Evolutionary conservation across 176 grass and related monocot species (phyloP).

Genomic region (Triticum timopheevii): DNA sequence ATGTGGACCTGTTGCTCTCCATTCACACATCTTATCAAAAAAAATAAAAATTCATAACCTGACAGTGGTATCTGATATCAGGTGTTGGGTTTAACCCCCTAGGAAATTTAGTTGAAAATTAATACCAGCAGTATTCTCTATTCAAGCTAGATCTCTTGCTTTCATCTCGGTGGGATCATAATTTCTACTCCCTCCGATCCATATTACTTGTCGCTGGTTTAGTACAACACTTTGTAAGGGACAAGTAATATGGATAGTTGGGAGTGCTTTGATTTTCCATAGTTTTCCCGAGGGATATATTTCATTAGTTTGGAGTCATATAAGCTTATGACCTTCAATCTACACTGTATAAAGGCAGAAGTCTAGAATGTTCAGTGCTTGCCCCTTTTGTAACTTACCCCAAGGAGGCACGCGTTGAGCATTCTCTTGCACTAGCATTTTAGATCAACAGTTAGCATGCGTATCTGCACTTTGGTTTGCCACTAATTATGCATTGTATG

Average conservation of each 20-base stretch:
- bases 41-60: background rate
- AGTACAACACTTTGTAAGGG: too few relatives aligned
- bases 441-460: slow-evolving; percentile 22
- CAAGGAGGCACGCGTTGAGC: background rate
- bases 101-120: background rate
- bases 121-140: too few relatives aligned
- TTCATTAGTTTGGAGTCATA: background rate
- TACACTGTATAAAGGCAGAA: background rate
- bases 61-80: background rate
- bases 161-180: background rate
- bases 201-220: too few relatives aligned
- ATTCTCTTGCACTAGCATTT: background rate
- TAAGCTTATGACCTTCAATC: background rate
- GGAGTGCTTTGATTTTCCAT: too few relatives aligned
- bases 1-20: background rate
- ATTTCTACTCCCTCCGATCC: too few relatives aligned
- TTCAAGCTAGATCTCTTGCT: background rate
- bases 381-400: background rate
- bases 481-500: slow-evolving; percentile 18
- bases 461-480: background rate
- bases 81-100: background rate
- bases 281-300: too few relatives aligned
- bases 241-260: too few relatives aligned
- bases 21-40: background rate
- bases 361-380: background rate